phyloP scores from a whole-genome alignment of 345 rosid genomes.

The Combretum micranthum region DNA sequence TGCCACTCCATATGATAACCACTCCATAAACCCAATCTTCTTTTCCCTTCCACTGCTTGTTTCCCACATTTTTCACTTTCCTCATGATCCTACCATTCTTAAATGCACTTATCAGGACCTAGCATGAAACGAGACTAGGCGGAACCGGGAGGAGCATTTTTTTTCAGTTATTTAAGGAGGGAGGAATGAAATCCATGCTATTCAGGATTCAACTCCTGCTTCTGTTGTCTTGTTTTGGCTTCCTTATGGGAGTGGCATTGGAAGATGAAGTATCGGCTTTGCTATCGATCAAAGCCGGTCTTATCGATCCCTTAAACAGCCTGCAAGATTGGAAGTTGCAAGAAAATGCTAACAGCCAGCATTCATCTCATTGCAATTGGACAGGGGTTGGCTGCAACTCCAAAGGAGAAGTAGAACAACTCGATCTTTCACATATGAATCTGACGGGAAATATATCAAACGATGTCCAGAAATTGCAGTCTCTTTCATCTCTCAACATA shows the following conservation, averaged over 20 bases:
- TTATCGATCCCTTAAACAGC: constrained; percentile 50
- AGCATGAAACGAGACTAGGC: no score
- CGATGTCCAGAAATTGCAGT: constrained; percentile 37
- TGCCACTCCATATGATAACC: not conserved
- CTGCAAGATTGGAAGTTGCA: constrained; percentile 66
- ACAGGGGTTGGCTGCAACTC: constrained; percentile 73
- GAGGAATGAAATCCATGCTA: constrained; percentile 12
- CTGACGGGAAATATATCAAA: constrained; percentile 63
- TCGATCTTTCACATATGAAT: constrained; percentile 74
- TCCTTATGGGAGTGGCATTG: constrained; percentile 4
- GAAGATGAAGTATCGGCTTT: constrained; percentile 44
- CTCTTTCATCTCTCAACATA: constrained; percentile 60
- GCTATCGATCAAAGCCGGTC: constrained; percentile 45
- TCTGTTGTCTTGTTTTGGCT: constrained; percentile 30
- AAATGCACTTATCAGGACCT: no score
- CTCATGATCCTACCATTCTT: not conserved
- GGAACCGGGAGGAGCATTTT: constrained; percentile 4
- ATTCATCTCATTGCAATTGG: constrained; percentile 61
- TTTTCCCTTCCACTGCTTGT: not conserved
- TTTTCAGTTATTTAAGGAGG: constrained; percentile 2
- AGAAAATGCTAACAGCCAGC: constrained; percentile 9
- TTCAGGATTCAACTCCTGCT: constrained; percentile 20
- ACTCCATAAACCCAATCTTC: not conserved
- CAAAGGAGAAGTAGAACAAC: constrained; percentile 54
- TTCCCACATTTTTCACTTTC: constrained; percentile 6